Evolutionary conservation across 768 basidiomycete species (phyloP).

Genomic region (Amanita rubescens): DNA sequence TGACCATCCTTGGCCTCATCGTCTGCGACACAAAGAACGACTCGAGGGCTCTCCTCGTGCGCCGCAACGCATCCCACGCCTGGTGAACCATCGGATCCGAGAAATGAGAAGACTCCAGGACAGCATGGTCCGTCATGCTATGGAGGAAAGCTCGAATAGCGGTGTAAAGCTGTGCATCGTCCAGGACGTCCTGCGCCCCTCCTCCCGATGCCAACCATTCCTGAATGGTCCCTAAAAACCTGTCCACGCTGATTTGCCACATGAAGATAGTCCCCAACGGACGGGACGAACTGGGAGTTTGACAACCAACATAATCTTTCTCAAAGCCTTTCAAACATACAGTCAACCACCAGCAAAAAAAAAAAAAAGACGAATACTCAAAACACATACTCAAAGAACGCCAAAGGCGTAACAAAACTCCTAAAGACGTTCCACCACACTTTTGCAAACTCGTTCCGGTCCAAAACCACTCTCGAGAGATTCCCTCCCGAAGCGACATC

Average conservation of each 20-base stretch:
- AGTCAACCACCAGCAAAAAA: neutral
- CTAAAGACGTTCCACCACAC: constrained; percentile 84
- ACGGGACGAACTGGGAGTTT: constrained; percentile 34
- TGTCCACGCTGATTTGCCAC: constrained; percentile 49
- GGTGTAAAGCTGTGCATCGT: constrained; percentile 58
- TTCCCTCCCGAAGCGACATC: constrained; percentile 67
- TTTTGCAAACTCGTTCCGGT: constrained; percentile 62
- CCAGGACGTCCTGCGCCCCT: constrained; percentile 73
- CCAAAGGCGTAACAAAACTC: constrained; percentile 72
- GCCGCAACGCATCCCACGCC: constrained; percentile 38
- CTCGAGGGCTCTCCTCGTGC: constrained; percentile 34
- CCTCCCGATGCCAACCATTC: constrained; percentile 71
- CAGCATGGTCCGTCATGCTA: constrained; percentile 42
- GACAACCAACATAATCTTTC: constrained; percentile 64
- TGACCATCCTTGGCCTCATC: constrained; percentile 45
- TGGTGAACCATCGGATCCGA: constrained; percentile 38
- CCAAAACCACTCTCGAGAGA: constrained; percentile 62
- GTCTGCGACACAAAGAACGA: constrained; percentile 47
- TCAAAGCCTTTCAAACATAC: constrained; percentile 45
- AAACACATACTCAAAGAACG: constrained; percentile 69
- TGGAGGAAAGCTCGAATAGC: constrained; percentile 55
- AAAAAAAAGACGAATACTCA: neutral
- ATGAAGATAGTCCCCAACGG: constrained; percentile 39
- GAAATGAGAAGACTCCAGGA: constrained; percentile 34
- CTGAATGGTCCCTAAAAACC: constrained; percentile 53